A percentile compares a stretch with the other conserved stretches of the same genome.
phyloP scores from a whole-genome alignment of 257 asterid species.

The Anisodus acutangulus region DNA sequence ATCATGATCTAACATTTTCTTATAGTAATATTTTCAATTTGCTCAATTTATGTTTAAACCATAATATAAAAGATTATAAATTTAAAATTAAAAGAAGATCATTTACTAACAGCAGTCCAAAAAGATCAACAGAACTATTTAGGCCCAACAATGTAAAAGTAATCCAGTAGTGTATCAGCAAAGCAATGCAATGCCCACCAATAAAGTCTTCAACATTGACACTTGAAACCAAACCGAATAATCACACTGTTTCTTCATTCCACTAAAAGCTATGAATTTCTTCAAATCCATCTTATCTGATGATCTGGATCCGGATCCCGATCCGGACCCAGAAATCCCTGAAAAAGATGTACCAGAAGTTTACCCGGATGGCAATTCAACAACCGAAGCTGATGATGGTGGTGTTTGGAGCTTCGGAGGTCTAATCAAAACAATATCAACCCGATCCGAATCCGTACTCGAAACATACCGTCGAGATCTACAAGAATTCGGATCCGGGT shows the following conservation, averaged over 20 bases:
- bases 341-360: conserved; percentile 37
- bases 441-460: conserved; percentile 79
- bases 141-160: neutral
- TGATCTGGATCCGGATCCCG: conserved; percentile 64
- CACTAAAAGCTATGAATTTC: conserved; percentile 62
- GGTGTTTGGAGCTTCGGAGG: conserved; percentile 78
- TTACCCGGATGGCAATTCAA: conserved; percentile 30
- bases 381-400: conserved; percentile 16
- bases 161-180: neutral
- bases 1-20: no score
- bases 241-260: neutral
- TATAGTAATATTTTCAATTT: no score
- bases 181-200: conserved; percentile 15
- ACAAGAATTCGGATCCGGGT: conserved; percentile 75
- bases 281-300: conserved; percentile 78
- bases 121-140: no score
- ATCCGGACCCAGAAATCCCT: neutral
- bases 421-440: conserved; percentile 56
- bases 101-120: no score
- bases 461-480: conserved; percentile 80
- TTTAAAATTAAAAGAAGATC: no score
- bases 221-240: neutral
- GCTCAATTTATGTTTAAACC: no score
- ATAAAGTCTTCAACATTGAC: neutral
- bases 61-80: no score